These are phyloP conservation scores for Haematococcus sp. DNA, from an alignment of 139 green algal species.

Conservation along the genomic window DNA sequence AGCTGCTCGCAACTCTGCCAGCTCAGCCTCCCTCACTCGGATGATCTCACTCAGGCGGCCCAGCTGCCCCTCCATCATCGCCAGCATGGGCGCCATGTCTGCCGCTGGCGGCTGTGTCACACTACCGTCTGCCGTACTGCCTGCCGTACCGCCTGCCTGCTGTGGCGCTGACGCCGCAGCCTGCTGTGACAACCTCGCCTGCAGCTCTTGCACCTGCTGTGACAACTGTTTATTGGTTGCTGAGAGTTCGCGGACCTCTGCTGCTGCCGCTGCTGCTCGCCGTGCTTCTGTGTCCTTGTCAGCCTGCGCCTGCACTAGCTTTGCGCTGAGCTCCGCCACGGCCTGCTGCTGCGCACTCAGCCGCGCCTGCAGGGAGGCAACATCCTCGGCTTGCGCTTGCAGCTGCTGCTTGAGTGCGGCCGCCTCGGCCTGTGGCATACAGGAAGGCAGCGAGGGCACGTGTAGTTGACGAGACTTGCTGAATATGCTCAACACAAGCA, in stretches of 20 bases:
- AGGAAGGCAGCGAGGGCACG: no score
- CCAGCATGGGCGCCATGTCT: constrained; percentile 19
- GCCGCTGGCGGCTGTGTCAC: no score
- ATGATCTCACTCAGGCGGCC: constrained; percentile 26
- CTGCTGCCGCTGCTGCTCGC: background rate
- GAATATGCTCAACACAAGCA: no score
- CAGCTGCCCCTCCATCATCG: constrained; percentile 34
- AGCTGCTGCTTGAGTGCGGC: background rate
- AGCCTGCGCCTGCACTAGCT: background rate
- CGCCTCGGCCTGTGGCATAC: background rate
- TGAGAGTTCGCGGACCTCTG: background rate
- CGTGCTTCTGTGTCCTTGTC: background rate
- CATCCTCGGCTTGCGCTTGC: background rate
- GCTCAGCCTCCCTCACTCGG: constrained; percentile 13
- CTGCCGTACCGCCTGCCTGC: no score
- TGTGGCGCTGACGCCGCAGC: no score
- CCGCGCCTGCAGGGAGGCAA: background rate
- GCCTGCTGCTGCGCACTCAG: constrained; percentile 6
- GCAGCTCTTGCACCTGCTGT: no score
- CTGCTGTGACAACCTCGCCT: no score
- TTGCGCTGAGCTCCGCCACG: background rate
- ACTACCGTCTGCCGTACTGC: no score
- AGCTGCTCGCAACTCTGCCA: constrained; percentile 3
- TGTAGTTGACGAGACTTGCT: no score
- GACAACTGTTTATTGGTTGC: no score